These are phyloP conservation scores for Geosmithia flava DNA, from an alignment of 2,329 filamentous ascomycete genomes.

Conservation along the genomic window DNA sequence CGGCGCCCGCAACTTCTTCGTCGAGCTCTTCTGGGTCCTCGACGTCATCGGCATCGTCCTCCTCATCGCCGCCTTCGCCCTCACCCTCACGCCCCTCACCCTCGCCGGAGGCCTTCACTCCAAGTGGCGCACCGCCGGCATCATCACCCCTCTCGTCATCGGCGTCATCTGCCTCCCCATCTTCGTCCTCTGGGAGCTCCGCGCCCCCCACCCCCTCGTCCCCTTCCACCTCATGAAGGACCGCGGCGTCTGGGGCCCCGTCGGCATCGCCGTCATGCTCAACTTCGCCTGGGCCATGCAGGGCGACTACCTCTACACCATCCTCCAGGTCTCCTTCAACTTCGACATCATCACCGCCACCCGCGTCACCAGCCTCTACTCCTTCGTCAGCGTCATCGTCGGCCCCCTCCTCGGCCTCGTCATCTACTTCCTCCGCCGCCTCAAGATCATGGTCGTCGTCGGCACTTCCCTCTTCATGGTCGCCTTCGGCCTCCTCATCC, in stretches of 20 bases:
- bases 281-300: constrained; percentile 52
- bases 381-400: constrained; percentile 41
- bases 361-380: constrained; percentile 47
- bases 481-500: constrained; percentile 53
- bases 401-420: constrained; percentile 44
- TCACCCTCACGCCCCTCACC: constrained; percentile 31
- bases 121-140: constrained; percentile 22
- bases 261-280: constrained; percentile 44
- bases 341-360: constrained; percentile 44
- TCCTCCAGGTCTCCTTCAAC: constrained; percentile 48
- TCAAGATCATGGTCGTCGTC: constrained; percentile 51
- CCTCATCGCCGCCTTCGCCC: constrained; percentile 30
- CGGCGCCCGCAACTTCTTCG: constrained; percentile 17
- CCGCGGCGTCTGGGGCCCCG: constrained; percentile 49
- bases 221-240: constrained; percentile 51
- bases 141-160: constrained; percentile 31
- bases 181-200: constrained; percentile 35
- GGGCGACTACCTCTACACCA: constrained; percentile 51
- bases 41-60: constrained; percentile 32
- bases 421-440: constrained; percentile 42
- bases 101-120: constrained; percentile 28
- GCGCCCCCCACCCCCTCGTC: constrained; percentile 39
- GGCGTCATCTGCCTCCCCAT: constrained; percentile 34
- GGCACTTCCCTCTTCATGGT: constrained; percentile 50
- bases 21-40: constrained; percentile 32